Evolutionary conservation across 1,284 basidiomycete species (phyloP).

Genomic region (Papiliotrema fonsecae): DNA sequence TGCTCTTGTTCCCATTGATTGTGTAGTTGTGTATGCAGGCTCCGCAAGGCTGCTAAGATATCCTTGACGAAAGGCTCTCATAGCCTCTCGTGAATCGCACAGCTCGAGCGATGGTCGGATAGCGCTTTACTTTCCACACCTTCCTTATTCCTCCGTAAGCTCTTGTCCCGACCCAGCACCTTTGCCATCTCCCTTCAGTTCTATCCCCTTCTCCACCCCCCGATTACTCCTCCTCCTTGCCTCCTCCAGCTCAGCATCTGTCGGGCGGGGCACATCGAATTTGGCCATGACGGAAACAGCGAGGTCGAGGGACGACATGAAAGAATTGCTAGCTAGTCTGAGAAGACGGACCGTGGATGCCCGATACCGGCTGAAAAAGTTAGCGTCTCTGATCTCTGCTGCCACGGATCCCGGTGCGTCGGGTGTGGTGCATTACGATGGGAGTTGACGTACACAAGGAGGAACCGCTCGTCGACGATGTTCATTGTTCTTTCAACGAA

Average conservation of each 20-base stretch:
- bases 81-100: too few relatives aligned
- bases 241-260: slow-evolving; percentile 35
- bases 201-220: slow-evolving; percentile 35
- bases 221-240: slow-evolving; percentile 20
- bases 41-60: too few relatives aligned
- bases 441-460: slow-evolving; percentile 59
- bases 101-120: too few relatives aligned
- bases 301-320: slow-evolving; percentile 79
- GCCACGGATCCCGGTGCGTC: background rate
- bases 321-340: slow-evolving; percentile 72
- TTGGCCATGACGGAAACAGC: slow-evolving; percentile 73
- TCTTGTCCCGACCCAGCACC: slow-evolving; percentile 43
- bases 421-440: background rate
- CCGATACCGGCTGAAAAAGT: slow-evolving; percentile 24
- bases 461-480: slow-evolving; percentile 60
- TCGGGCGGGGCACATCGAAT: slow-evolving; percentile 50
- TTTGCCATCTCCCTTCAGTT: slow-evolving; percentile 35
- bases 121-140: too few relatives aligned
- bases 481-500: slow-evolving; percentile 66
- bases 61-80: too few relatives aligned
- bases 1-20: background rate
- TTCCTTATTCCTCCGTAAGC: slow-evolving; percentile 15
- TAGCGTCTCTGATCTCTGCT: background rate
- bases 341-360: slow-evolving; percentile 77
- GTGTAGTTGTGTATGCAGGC: background rate